These are phyloP conservation scores for Grosmannia clavigera DNA, from an alignment of 2,329 filamentous ascomycete species.

Conservation along the genomic window DNA sequence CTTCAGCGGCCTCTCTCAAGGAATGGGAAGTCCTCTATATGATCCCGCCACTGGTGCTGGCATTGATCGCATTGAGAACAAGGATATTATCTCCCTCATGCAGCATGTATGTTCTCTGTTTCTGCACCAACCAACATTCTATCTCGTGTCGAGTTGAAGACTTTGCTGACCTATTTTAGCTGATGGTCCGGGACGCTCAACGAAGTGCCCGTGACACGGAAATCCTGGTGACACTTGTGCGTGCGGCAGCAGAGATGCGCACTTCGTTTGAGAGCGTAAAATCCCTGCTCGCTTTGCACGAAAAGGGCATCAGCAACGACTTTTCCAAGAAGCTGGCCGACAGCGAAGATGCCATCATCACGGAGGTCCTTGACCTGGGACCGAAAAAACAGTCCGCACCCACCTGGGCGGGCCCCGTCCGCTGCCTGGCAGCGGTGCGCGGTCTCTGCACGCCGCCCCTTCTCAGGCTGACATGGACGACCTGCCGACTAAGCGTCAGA, in stretches of 20 bases:
- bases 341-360: slow-evolving; percentile 81
- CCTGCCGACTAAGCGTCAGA: slow-evolving; percentile 66
- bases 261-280: slow-evolving; percentile 94
- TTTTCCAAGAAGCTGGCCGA: slow-evolving; percentile 63
- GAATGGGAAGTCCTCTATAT: slow-evolving; percentile 79
- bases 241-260: slow-evolving; percentile 91
- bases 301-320: slow-evolving; percentile 74
- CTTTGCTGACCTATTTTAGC: slow-evolving; percentile 26
- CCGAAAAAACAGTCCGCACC: slow-evolving; percentile 72
- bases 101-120: slow-evolving; percentile 56
- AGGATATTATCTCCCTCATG: slow-evolving; percentile 95
- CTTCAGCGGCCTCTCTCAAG: slow-evolving; percentile 81
- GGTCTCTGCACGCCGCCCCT: slow-evolving; percentile 41
- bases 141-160: not conserved
- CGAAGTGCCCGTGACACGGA: slow-evolving; percentile 93
- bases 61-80: slow-evolving; percentile 85
- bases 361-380: slow-evolving; percentile 76
- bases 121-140: not conserved
- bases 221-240: slow-evolving; percentile 85
- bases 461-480: slow-evolving; percentile 48
- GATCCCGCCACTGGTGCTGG: slow-evolving; percentile 79
- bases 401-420: slow-evolving; percentile 78
- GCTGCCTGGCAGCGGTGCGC: slow-evolving; percentile 51
- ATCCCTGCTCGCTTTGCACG: slow-evolving; percentile 77
- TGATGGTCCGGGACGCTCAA: slow-evolving; percentile 93